Evolutionary conservation across 164 flowering plant genomes (phyloP), one percentile per base, ranked within the genome.

Genomic region (Aristolochia fimbriata): DNA sequence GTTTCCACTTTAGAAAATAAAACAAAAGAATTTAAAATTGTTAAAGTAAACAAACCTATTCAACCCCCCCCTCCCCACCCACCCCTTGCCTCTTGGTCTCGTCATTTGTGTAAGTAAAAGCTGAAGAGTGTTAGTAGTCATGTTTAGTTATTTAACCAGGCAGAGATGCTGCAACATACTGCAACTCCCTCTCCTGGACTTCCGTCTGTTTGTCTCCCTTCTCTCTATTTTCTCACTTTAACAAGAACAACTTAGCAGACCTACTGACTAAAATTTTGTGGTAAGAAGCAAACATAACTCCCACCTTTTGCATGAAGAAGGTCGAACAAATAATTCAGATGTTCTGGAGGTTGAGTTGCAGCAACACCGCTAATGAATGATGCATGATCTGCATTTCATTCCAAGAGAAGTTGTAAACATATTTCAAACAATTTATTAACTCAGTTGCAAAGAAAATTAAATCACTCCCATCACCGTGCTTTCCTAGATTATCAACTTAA

Each of bases 361-460:
- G 96, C 92, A 16, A 88, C 74, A 58, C 84, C 84, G 70, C 79
- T 83, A 62, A 88, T 78, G 65, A 81, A 88, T 20, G 88, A 80
- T 43, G 78, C 58, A 65, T 88, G 96, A 43, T 75, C 96, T 86
- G 87, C 72, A 74, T 60, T 61, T 68, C 58, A 65, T 51, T 37
- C 10, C 54, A n/a, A 15, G 19, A 11, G 22, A 59, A 60, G 24
- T 17, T 52, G 55, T 51, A 51, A n/a, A 50, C 22, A 50, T 6
- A 12, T 23, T 17, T 22, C 53, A 6, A 50, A 3, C 22, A 0
- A 50, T 6, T 50, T 50, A 50, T 50, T 7, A 37, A 37, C 43
- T 37, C 12, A 10, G 12, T 37, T 37, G 43, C 43, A 6, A 6
- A 37, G 43, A 37, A 37, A 37, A 37, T 5, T 27, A 27, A 37